These are phyloP conservation scores for Przewalskia tangutica DNA, from an alignment of 257 asterid genomes.

Conservation along the genomic window DNA sequence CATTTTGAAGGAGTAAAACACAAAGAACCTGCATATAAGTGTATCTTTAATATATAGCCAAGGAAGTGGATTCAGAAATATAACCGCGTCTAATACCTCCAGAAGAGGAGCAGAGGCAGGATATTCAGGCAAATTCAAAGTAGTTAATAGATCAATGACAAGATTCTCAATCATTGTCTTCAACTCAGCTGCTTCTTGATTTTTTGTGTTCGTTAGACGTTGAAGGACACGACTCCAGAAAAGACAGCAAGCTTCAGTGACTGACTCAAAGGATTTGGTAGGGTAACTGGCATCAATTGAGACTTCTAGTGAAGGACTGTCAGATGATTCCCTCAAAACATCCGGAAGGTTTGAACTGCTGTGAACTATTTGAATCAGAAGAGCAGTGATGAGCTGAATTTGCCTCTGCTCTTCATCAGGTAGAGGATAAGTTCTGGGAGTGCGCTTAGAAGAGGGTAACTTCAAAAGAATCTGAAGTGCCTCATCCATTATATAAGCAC, in stretches of 20 bases:
- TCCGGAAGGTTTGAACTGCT: constrained; percentile 91
- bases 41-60: constrained; percentile 21
- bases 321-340: constrained; percentile 50
- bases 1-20: constrained; percentile 93
- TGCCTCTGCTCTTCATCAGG: constrained; percentile 96
- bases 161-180: constrained; percentile 90
- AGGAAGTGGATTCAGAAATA: background rate
- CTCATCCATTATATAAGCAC: constrained; percentile 92
- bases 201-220: constrained; percentile 73
- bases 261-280: constrained; percentile 74
- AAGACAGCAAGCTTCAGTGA: constrained; percentile 90
- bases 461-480: constrained; percentile 77
- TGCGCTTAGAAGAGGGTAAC: constrained; percentile 79
- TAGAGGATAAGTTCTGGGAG: constrained; percentile 86
- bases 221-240: constrained; percentile 99
- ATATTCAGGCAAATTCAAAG: constrained; percentile 90
- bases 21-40: constrained; percentile 73
- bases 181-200: constrained; percentile 82
- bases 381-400: constrained; percentile 85
- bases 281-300: constrained; percentile 66
- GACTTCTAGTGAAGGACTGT: constrained; percentile 54
- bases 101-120: constrained; percentile 91
- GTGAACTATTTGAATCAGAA: constrained; percentile 75
- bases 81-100: constrained; percentile 43
- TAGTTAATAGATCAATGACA: constrained; percentile 80